Percentiles rank a stretch among this genome's conserved stretches.
phyloP scores from a whole-genome alignment of 805 yeast species.

The Ogataea trehalophila region DNA sequence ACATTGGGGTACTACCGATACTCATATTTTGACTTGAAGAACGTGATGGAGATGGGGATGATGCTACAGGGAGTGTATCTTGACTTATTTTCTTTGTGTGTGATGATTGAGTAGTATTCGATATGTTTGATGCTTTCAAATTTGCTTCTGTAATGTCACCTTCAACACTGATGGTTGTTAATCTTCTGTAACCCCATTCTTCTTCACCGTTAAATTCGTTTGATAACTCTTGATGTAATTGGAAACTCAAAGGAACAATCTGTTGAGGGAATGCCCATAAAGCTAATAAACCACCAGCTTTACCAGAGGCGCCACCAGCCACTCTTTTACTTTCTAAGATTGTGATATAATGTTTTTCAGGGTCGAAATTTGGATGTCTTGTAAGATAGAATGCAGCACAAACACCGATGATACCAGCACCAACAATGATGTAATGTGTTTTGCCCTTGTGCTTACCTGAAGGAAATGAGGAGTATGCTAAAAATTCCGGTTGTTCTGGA shows the following conservation, averaged over 20 bases:
- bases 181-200: conserved; percentile 90
- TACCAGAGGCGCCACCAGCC: conserved; percentile 97
- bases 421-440: conserved; percentile 77
- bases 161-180: conserved; percentile 81
- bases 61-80: no score
- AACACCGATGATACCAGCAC: conserved; percentile 96
- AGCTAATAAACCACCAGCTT: conserved; percentile 94
- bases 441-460: conserved; percentile 53
- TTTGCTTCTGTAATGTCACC: conserved; percentile 54
- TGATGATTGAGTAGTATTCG: neutral
- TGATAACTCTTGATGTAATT: conserved; percentile 77
- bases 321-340: conserved; percentile 85
- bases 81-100: no score
- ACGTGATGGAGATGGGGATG: no score
- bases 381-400: conserved; percentile 89
- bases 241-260: conserved; percentile 82
- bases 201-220: conserved; percentile 74
- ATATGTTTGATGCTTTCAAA: neutral
- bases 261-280: conserved; percentile 97
- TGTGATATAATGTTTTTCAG: conserved; percentile 72
- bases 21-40: no score
- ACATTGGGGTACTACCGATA: no score
- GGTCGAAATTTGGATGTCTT: conserved; percentile 74
- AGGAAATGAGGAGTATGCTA: conserved; percentile 35
- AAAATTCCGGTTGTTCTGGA: conserved; percentile 24